phyloP scores from a whole-genome alignment of 2,329 filamentous ascomycete genomes.

The Colletotrichum phormii region DNA sequence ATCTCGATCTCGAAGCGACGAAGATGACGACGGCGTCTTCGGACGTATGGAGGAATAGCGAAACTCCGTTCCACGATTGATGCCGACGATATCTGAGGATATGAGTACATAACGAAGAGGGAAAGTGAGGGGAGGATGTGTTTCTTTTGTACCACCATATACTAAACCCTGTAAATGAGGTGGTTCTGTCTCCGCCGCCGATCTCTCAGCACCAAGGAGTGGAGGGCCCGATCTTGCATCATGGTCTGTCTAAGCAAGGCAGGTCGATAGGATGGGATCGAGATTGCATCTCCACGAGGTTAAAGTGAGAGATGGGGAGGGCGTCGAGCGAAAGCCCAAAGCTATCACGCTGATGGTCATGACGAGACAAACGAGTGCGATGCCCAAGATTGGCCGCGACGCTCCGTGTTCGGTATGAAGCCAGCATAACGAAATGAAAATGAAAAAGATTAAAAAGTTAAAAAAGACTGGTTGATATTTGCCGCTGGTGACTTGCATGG shows the following conservation, averaged over 20 bases:
- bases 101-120: conserved; percentile 41
- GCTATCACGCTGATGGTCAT: conserved; percentile 44
- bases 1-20: conserved; percentile 77
- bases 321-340: conserved; percentile 72
- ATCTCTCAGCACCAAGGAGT: conserved; percentile 77
- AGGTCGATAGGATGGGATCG: conserved; percentile 38
- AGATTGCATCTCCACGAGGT: conserved; percentile 71
- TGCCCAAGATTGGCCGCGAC: conserved; percentile 23
- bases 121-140: conserved; percentile 42
- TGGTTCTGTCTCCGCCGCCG: conserved; percentile 72
- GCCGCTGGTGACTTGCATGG: conserved; percentile 24
- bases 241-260: conserved; percentile 24
- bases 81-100: conserved; percentile 36
- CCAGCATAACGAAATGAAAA: conserved; percentile 30
- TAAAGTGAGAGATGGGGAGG: conserved; percentile 74
- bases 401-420: conserved; percentile 28
- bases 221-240: conserved; percentile 55
- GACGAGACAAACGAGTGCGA: conserved; percentile 34
- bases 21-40: conserved; percentile 96
- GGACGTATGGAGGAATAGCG: conserved; percentile 90
- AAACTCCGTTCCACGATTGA: conserved; percentile 16
- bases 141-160: conserved; percentile 64
- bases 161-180: conserved; percentile 57
- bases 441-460: conserved; percentile 29
- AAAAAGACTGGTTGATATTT: conserved; percentile 10